Evolutionary conservation across 2,329 filamentous ascomycete species (phyloP).

Genomic region (Colletotrichum cordylinicola): DNA sequence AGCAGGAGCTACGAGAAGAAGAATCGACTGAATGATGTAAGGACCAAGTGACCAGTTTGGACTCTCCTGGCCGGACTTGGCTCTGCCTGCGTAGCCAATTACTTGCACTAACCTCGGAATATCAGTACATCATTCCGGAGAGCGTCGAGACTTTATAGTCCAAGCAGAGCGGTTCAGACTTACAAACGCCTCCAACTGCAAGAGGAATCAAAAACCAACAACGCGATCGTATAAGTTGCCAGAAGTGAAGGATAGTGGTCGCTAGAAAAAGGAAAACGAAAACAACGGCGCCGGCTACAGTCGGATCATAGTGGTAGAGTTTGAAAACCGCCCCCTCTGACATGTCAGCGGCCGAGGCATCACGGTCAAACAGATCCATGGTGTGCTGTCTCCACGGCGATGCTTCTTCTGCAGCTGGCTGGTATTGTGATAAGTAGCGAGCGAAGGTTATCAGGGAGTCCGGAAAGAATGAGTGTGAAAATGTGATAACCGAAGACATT

Average conservation of each 20-base stretch:
- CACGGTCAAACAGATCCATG: background rate
- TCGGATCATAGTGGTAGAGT: slow-evolving; percentile 54
- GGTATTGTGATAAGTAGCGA: background rate
- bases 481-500: background rate
- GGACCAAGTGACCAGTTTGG: slow-evolving; percentile 40
- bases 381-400: background rate
- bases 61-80: slow-evolving; percentile 45
- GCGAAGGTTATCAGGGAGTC: background rate
- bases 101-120: slow-evolving; percentile 42
- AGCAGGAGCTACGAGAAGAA: slow-evolving; percentile 51
- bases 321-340: slow-evolving; percentile 6
- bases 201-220: slow-evolving; percentile 61
- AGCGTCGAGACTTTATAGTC: slow-evolving; percentile 18
- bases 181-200: slow-evolving; percentile 55
- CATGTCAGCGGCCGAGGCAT: background rate
- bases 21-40: slow-evolving; percentile 46
- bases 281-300: slow-evolving; percentile 44
- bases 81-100: slow-evolving; percentile 57
- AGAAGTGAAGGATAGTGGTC: slow-evolving; percentile 43
- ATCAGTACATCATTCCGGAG: background rate
- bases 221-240: slow-evolving; percentile 42
- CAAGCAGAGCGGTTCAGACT: slow-evolving; percentile 6
- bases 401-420: background rate
- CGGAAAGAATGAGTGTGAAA: background rate
- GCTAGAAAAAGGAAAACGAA: slow-evolving; percentile 46